Percentiles rank a stretch among this genome's conserved stretches.
Evolutionary conservation across 306 rosid species (phyloP).

Genomic region (Cucumis cinereus): DNA sequence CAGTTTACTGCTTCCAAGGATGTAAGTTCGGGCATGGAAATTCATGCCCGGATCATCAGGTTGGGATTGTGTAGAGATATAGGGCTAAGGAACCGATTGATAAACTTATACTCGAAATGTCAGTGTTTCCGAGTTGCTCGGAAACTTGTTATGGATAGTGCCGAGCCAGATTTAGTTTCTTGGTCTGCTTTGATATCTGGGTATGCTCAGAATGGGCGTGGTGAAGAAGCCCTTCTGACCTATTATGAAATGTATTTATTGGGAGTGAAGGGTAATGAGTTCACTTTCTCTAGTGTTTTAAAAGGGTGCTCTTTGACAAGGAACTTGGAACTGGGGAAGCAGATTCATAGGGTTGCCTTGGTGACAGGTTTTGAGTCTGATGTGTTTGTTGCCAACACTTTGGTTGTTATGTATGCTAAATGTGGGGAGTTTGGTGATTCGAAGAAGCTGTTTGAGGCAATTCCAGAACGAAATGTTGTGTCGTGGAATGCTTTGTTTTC

Average conservation of each 20-base stretch:
- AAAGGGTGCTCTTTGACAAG: constrained; percentile 58
- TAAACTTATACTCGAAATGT: constrained; percentile 34
- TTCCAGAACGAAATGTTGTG: constrained; percentile 40
- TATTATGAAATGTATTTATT: constrained; percentile 43
- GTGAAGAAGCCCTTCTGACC: constrained; percentile 40
- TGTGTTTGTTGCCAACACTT: constrained; percentile 62
- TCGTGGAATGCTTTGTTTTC: constrained; percentile 78
- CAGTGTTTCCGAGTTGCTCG: constrained; percentile 40
- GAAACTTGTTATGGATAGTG: constrained; percentile 43
- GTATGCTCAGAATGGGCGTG: constrained; percentile 53
- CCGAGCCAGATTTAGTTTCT: constrained; percentile 51
- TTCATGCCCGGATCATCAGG: constrained; percentile 56
- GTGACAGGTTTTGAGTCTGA: constrained; percentile 65
- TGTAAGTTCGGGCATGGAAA: constrained; percentile 35
- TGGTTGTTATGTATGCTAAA: constrained; percentile 78
- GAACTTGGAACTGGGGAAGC: constrained; percentile 45
- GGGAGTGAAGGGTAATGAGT: constrained; percentile 58
- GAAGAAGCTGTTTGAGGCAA: constrained; percentile 42
- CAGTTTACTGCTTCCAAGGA: constrained; percentile 45
- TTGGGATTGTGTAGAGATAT: constrained; percentile 37
- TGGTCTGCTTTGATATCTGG: constrained; percentile 85
- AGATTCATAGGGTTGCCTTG: constrained; percentile 43
- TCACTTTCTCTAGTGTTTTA: constrained; percentile 57
- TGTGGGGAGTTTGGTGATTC: constrained; percentile 55
- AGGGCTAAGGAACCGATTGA: constrained; percentile 32